Conservation (phyloP, 176 grass and related monocot genomes). For the Stipa capillata region DNA sequence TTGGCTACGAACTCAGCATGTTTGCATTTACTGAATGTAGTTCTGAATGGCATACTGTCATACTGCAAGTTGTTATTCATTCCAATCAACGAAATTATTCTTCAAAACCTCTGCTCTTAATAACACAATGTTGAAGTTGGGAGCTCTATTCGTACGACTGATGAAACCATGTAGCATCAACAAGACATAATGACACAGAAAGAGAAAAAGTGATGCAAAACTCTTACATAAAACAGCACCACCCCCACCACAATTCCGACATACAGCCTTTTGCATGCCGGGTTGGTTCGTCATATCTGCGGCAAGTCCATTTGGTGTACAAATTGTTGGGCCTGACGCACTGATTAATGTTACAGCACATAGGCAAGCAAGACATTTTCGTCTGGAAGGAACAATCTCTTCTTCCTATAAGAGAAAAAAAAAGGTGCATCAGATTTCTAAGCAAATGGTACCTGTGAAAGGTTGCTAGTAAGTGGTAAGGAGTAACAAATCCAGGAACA, state of each 20-base stretch:
- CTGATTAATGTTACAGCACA: constrained; percentile 62
- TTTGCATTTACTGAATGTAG: neutral
- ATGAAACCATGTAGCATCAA: neutral
- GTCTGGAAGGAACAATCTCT: constrained; percentile 36
- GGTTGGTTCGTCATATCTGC: constrained; percentile 26
- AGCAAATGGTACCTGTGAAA: neutral
- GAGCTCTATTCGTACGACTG: neutral
- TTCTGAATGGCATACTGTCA: neutral
- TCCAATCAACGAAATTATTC: neutral
- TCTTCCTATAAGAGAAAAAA: constrained; percentile 32
- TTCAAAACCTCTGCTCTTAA: neutral
- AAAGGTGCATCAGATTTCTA: neutral
- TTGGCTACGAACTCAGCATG: neutral
- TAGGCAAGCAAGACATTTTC: constrained; percentile 70
- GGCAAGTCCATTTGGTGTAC: constrained; percentile 40
- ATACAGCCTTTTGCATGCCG: constrained; percentile 56
- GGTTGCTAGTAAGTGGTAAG: neutral
- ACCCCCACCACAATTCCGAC: constrained; percentile 69
- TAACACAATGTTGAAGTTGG: neutral
- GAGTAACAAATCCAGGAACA: neutral
- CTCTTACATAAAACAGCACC: constrained; percentile 88
- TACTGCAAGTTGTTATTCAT: neutral
- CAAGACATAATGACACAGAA: neutral
- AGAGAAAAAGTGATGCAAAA: neutral
- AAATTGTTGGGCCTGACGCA: constrained; percentile 34